These are phyloP conservation scores for Pseudocohnilembus persalinus DNA, from an alignment of 169 alveolate genomes.

Conservation along the genomic window DNA sequence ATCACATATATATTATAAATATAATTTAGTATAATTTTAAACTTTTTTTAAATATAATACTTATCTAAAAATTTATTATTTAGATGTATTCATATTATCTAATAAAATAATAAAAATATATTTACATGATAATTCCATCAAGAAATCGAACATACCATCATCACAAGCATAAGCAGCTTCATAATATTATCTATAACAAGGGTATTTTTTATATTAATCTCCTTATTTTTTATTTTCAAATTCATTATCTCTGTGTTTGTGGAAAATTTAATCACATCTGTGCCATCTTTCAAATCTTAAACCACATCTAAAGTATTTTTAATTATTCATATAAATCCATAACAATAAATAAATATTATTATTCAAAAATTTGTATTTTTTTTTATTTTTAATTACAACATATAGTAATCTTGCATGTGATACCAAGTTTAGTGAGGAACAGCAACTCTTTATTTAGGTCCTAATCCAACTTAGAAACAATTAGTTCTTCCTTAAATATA, in stretches of 20 bases:
- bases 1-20: too few relatives aligned
- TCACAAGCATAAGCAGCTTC: conserved; percentile 52
- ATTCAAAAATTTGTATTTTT: too few relatives aligned
- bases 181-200: conserved; percentile 42
- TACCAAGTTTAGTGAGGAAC: conserved; percentile 37
- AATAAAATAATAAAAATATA: too few relatives aligned
- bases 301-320: conserved; percentile 19
- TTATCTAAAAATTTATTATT: too few relatives aligned
- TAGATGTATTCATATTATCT: background rate
- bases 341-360: too few relatives aligned
- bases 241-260: conserved; percentile 22
- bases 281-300: conserved; percentile 51
- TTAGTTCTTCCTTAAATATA: conserved; percentile 19
- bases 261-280: conserved; percentile 45
- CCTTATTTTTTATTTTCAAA: conserved; percentile 11
- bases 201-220: conserved; percentile 39
- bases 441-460: conserved; percentile 39
- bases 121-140: conserved; percentile 46
- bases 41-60: too few relatives aligned
- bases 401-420: conserved; percentile 42
- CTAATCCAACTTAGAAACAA: conserved; percentile 38
- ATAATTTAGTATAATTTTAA: too few relatives aligned
- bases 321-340: too few relatives aligned
- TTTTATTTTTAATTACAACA: background rate
- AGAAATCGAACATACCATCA: conserved; percentile 52